A percentile compares a stretch with the other conserved stretches of the same genome.
These are phyloP conservation scores for Zygosaccharomyces pseudorouxii DNA, from an alignment of 805 yeast genomes.

Conservation along the genomic window DNA sequence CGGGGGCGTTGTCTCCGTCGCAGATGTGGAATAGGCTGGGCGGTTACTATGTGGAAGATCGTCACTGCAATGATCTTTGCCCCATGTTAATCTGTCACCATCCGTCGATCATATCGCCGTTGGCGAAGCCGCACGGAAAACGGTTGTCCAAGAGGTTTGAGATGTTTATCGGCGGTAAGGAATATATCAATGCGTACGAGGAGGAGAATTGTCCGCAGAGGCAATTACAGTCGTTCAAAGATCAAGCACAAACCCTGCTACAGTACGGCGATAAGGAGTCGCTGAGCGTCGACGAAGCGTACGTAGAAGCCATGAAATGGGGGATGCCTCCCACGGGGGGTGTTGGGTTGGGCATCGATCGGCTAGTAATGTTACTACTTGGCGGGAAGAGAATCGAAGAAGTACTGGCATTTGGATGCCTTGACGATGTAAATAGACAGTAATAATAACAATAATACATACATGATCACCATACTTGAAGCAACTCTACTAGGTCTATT, in stretches of 20 bases:
- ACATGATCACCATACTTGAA: conserved; percentile 1
- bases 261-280: conserved; percentile 55
- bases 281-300: conserved; percentile 62
- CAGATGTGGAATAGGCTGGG: conserved; percentile 63
- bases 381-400: conserved; percentile 63
- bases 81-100: conserved; percentile 81
- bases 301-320: conserved; percentile 74
- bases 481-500: conserved; percentile 50
- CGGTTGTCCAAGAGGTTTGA: conserved; percentile 70
- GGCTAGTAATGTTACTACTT: conserved; percentile 75
- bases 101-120: conserved; percentile 80
- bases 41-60: conserved; percentile 58
- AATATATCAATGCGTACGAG: conserved; percentile 89
- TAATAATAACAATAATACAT: conserved; percentile 25
- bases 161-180: conserved; percentile 72
- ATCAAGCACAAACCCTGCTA: conserved; percentile 49
- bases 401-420: conserved; percentile 69
- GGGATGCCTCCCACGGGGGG: conserved; percentile 99
- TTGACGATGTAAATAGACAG: conserved; percentile 65
- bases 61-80: conserved; percentile 37
- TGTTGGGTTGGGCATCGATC: conserved; percentile 92
- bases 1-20: conserved; percentile 41
- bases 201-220: conserved; percentile 86
- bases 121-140: conserved; percentile 60
- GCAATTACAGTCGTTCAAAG: conserved; percentile 59